These are phyloP conservation scores for Atkinsonella texensis DNA, from an alignment of 2,329 filamentous ascomycete species.

Conservation along the genomic window DNA sequence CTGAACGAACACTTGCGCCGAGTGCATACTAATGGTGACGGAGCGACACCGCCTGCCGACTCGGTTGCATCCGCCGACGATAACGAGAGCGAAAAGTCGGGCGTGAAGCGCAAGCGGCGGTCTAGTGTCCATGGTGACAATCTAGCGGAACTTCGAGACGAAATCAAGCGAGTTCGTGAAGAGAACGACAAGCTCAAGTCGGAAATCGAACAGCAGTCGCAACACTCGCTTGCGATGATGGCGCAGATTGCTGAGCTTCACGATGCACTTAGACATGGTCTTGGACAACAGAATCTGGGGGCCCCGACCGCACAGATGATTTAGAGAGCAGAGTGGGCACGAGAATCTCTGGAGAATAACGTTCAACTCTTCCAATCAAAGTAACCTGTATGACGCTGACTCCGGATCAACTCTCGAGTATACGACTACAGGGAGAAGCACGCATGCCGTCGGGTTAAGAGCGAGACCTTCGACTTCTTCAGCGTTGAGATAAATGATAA, in stretches of 20 bases:
- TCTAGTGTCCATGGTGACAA: conserved; percentile 28
- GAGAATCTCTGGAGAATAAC: too few relatives aligned
- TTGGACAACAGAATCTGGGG: conserved; percentile 19
- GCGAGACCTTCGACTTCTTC: too few relatives aligned
- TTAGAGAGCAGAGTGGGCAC: conserved; percentile 11
- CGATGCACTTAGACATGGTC: conserved; percentile 26
- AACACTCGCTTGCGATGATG: conserved; percentile 35
- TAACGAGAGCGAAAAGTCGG: conserved; percentile 32
- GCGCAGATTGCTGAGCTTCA: conserved; percentile 35
- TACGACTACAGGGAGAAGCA: too few relatives aligned
- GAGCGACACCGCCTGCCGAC: conserved; percentile 22
- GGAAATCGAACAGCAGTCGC: conserved; percentile 36
- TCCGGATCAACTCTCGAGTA: too few relatives aligned
- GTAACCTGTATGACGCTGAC: too few relatives aligned
- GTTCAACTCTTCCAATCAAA: not conserved
- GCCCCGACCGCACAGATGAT: conserved; percentile 31
- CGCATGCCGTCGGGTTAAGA: too few relatives aligned
- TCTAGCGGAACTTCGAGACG: conserved; percentile 45
- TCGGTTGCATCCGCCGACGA: conserved; percentile 30
- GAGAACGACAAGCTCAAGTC: conserved; percentile 50
- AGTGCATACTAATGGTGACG: conserved; percentile 54
- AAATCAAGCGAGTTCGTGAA: conserved; percentile 53
- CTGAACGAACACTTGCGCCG: conserved; percentile 85
- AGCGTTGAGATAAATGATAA: too few relatives aligned
- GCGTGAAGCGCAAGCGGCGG: conserved; percentile 36